phyloP scores from a whole-genome alignment of 306 rosid species.

The Ammopiptanthus mongolicus region DNA sequence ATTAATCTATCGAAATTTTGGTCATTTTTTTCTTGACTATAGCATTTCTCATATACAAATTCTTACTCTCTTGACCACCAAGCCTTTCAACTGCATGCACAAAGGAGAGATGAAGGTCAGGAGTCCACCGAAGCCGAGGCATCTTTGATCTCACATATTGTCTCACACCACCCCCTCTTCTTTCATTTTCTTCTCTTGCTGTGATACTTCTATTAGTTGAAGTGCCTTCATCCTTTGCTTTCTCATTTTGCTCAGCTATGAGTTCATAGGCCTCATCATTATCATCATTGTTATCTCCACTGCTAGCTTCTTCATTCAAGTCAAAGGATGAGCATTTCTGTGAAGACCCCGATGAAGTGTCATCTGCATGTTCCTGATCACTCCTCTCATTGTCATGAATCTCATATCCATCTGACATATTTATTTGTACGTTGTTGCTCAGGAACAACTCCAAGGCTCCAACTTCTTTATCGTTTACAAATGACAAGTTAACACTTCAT shows the following conservation, averaged over 20 bases:
- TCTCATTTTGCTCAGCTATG: not conserved
- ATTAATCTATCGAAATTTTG: no score
- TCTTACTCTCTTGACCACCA: constrained; percentile 74
- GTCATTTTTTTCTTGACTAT: no score
- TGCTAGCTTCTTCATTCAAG: constrained; percentile 60
- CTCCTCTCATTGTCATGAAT: not conserved
- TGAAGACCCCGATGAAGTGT: constrained; percentile 35
- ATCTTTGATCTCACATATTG: constrained; percentile 57
- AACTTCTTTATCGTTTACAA: not conserved
- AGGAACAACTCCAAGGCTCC: constrained; percentile 7
- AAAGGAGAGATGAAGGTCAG: constrained; percentile 64
- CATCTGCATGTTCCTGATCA: constrained; percentile 15
- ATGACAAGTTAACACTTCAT: not conserved
- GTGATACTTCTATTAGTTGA: not conserved
- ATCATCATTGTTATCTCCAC: constrained; percentile 12
- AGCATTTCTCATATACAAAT: not conserved
- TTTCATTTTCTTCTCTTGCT: constrained; percentile 12
- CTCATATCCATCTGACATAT: constrained; percentile 37
- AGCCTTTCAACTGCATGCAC: constrained; percentile 60
- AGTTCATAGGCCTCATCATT: not conserved
- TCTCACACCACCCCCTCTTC: constrained; percentile 34
- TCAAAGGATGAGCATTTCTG: constrained; percentile 52
- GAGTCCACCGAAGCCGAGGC: constrained; percentile 77
- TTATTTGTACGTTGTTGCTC: not conserved
- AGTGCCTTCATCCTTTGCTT: constrained; percentile 6